Base-by-base conservation (phyloP, 2,329 filamentous ascomycete species). In the Trichoderma hamatum region DNA sequence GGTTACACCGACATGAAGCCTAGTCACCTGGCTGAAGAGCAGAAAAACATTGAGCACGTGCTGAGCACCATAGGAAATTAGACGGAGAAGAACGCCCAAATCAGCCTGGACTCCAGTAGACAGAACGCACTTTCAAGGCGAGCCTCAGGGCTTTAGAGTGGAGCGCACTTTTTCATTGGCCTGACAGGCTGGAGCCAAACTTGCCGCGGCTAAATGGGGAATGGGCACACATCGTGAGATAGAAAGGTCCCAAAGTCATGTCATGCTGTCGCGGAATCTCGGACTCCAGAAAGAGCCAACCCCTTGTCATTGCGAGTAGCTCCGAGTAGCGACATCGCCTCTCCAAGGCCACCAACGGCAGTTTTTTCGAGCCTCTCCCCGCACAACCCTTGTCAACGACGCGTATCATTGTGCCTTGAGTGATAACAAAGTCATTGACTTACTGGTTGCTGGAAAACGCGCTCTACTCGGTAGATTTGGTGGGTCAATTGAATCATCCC, bases 1-100 rank as follows among this genome's bases (percentile, higher is more conserved):
- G 39, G 59, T 61, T 61, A 30, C 26, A 61, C 59, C 59, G 59
- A 61, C 59, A 61, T 61, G 39, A 61, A 61, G 59, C 59, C 59
- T 61, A 61, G 59, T 3, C 59, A 61, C 30, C 59, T 54, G 21
- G 13, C 51, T 54, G 24, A 7, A 54, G 0, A 9, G 30, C 26
- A 9, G 26, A 19, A 13, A 30, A 24, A 28, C 28, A 51, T 11
- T 14, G 28, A 26, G 30, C 46, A 30, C n/a, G 59, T 43, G 24
- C 46, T 21, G 28, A 24, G 28, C 4, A 28, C 14, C 51, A 19
- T 62, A 19, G 43, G 39, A 51, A 26, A 7, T 19, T n/a, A 30
- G 26, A 16, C 43, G 21, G 46, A 51, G 28, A 62, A 62, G 16
- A 13, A 36, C 43, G 14, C 60, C 60, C 28, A 34, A 51, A 62